phyloP scores from a whole-genome alignment of 768 basidiomycete species.

The Rhizopogon vesiculosus region DNA sequence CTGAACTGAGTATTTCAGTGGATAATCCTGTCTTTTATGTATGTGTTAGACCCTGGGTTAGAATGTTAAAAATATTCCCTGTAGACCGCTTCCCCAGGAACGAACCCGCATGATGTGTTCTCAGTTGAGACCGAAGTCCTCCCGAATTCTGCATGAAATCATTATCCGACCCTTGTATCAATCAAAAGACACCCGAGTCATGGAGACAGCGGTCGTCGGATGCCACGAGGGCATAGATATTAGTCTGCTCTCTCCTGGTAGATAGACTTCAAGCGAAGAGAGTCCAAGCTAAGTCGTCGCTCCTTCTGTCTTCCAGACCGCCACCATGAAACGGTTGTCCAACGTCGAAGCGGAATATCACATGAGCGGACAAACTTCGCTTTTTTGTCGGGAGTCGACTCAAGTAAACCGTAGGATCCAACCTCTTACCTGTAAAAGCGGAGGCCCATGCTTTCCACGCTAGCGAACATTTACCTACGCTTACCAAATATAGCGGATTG shows the following conservation, averaged over 20 bases:
- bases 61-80: constrained; percentile 5
- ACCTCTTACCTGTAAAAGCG: not conserved
- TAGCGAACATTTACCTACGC: not conserved
- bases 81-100: not conserved
- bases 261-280: no score
- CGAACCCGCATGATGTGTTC: not conserved
- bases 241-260: no score
- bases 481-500: not conserved
- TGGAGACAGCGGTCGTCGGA: not conserved
- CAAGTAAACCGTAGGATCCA: not conserved
- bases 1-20: not conserved
- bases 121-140: not conserved
- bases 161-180: not conserved
- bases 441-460: not conserved
- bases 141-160: not conserved
- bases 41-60: not conserved
- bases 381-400: not conserved
- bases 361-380: not conserved
- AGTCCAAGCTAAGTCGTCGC: no score
- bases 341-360: not conserved
- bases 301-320: not conserved
- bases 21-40: constrained; percentile 7
- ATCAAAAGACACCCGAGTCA: not conserved
- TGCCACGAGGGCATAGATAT: no score
- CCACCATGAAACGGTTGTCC: not conserved